phyloP scores from a whole-genome alignment of 1,284 basidiomycete genomes.

The Kwoniella shivajii region DNA sequence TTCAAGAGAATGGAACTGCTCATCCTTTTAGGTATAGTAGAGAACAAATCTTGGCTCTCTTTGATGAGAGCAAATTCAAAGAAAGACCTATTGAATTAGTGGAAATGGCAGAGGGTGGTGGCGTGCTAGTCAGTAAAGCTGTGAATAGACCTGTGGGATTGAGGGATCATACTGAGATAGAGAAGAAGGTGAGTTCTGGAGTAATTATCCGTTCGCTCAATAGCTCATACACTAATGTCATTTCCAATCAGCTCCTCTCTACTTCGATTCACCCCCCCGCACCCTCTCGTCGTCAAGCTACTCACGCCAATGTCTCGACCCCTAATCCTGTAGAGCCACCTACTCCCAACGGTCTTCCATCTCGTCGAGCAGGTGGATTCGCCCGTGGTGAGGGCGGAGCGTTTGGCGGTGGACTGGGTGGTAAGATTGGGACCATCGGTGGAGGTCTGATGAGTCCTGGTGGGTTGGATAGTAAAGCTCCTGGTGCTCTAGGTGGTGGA shows the following conservation, averaged over 20 bases:
- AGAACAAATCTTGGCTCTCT: constrained; percentile 80
- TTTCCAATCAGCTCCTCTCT: constrained; percentile 36
- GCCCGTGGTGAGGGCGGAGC: constrained; percentile 27
- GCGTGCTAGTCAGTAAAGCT: constrained; percentile 76
- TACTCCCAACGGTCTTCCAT: constrained; percentile 21
- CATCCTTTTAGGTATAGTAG: constrained; percentile 82
- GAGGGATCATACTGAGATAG: constrained; percentile 75
- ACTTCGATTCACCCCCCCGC: constrained; percentile 42
- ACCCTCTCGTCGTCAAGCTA: constrained; percentile 30
- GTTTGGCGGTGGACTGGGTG: constrained; percentile 39
- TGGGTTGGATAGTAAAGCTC: constrained; percentile 26
- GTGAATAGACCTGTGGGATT: constrained; percentile 72
- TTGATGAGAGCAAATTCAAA: constrained; percentile 73
- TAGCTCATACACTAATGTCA: not conserved
- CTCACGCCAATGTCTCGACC: constrained; percentile 15
- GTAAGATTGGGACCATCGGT: constrained; percentile 40
- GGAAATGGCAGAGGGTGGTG: constrained; percentile 65
- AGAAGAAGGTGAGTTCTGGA: constrained; percentile 73
- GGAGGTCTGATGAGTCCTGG: constrained; percentile 26
- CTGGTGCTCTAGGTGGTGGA: constrained; percentile 46
- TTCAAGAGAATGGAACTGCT: constrained; percentile 19
- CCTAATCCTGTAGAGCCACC: constrained; percentile 13
- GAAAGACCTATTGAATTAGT: constrained; percentile 75
- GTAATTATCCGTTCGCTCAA: no score
- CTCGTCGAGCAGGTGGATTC: constrained; percentile 22